Percentiles rank a stretch among this genome's conserved stretches.
phyloP scores from a whole-genome alignment of 768 basidiomycete species.

The Rhizopogon vesiculosus region DNA sequence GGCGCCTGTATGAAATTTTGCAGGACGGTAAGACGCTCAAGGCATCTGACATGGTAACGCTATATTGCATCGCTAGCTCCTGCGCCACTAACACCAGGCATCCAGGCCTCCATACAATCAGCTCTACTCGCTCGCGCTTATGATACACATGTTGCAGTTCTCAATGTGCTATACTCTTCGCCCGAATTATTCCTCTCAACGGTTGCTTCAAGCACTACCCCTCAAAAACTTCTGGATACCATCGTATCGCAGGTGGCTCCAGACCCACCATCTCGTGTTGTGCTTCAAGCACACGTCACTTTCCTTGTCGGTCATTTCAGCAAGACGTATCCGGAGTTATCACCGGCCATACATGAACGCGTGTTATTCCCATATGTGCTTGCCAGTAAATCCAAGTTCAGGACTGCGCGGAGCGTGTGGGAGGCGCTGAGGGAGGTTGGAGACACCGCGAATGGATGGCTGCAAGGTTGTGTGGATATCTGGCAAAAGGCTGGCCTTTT shows the following conservation, averaged over 20 bases:
- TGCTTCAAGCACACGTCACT: conserved; percentile 50
- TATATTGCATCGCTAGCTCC: background rate
- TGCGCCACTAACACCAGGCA: background rate
- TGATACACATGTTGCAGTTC: conserved; percentile 56
- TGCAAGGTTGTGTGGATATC: conserved; percentile 50
- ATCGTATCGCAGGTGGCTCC: conserved; percentile 22
- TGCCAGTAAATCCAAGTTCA: conserved; percentile 66
- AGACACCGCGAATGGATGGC: conserved; percentile 32
- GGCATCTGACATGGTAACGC: conserved; percentile 37
- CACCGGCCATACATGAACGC: conserved; percentile 37
- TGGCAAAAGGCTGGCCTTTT: conserved; percentile 29
- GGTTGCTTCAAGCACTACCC: conserved; percentile 8
- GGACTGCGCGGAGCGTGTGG: conserved; percentile 68
- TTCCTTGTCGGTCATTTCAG: conserved; percentile 52
- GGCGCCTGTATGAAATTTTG: conserved; percentile 43
- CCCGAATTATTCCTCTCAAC: conserved; percentile 41
- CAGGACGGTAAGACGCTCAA: conserved; percentile 15
- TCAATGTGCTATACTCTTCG: conserved; percentile 62
- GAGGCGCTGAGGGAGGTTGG: conserved; percentile 45
- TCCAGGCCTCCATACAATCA: conserved; percentile 51
- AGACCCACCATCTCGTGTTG: conserved; percentile 43
- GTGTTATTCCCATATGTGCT: conserved; percentile 72
- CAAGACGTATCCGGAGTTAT: conserved; percentile 20
- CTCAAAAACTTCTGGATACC: conserved; percentile 18
- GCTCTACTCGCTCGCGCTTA: conserved; percentile 66